phyloP scores from a whole-genome alignment of 495 filamentous ascomycete species.

The Opeltia flavorubescens region DNA sequence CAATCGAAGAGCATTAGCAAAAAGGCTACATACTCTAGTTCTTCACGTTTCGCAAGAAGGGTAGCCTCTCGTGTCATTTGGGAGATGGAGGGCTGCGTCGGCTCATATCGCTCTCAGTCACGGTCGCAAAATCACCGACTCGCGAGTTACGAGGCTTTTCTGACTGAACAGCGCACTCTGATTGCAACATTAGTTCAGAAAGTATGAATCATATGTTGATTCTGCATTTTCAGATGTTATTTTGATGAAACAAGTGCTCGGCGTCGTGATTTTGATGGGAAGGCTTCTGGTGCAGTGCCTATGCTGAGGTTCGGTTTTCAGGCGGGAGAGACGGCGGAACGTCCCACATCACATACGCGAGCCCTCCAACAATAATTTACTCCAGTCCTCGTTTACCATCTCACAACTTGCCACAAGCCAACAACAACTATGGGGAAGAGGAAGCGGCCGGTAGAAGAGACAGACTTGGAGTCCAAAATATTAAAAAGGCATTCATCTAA shows the following conservation, averaged over 20 bases:
- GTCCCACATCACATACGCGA: not conserved
- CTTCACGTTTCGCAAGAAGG: conserved; percentile 1
- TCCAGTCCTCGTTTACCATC: no score
- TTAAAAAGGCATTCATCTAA: not conserved
- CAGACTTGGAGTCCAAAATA: not conserved
- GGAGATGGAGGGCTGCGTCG: not conserved
- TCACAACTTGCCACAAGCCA: not conserved
- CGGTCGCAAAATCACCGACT: not conserved
- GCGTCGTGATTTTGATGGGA: no score
- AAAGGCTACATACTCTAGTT: not conserved
- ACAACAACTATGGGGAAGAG: conserved; percentile 52
- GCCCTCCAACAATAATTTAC: no score
- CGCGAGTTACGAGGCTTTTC: no score
- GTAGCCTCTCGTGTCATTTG: conserved; percentile 3
- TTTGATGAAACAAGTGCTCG: no score
- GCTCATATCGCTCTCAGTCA: conserved; percentile 1
- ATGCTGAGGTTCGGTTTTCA: not conserved
- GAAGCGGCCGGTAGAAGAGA: conserved; percentile 43
- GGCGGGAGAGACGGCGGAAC: not conserved
- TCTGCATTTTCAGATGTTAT: no score
- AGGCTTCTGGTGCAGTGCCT: no score
- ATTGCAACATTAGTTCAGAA: no score
- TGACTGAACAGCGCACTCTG: not conserved
- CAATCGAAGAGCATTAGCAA: no score
- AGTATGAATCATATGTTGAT: no score